Base-by-base conservation (phyloP, 331 rosid species). In the Quercus lobata region DNA sequence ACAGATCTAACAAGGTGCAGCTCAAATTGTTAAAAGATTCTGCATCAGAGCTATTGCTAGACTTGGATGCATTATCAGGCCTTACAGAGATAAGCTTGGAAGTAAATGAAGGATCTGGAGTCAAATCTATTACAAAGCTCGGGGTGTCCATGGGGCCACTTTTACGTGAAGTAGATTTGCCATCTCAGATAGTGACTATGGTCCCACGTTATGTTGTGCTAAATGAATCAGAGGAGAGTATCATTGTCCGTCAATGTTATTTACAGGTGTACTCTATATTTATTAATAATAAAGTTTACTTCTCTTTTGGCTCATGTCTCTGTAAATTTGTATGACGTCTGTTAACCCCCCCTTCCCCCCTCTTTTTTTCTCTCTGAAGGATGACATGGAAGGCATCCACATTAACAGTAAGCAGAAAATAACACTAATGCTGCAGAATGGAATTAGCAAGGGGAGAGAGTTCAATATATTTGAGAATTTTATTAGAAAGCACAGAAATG, bases 1-100 rank as follows among this genome's bases (percentile, higher is more conserved):
- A 76, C 87, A 94, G 99, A 87, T 83, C 91, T 72, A 90, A 88
- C 86, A 91, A 82, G 73, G 89, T 95, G 88, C 77, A 85, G 81
- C 79, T 95, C 84, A 86, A 85, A 74, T 81, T 88, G 82, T 72
- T 83, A 56, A 88, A 90, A 79, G 91, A 88, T 85, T 83, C 76
- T 89, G 87, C 84, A 88, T 89, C 97, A 17, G 94, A 90, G 85
- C 83, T 89, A 30, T 79, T 79, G 66, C 80, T 95, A 30, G 98
- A 95, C 86, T 85, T 95, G 85, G 94, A 91, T 82, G 86, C 98
- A 78, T 84, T 95, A 76, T 89, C 99, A 60, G 99, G 99, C 81
- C 93, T 95, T 72, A 78, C 97, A 57, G 99, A 95, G 83, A 77
- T 95, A 75, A 89, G 88, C 89, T 87, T 95, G 78, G 85, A 84